Evolutionary conservation across 495 filamentous ascomycete genomes (phyloP), one percentile per base, ranked within the genome.

Genomic region (Podospora pseudoanserina): DNA sequence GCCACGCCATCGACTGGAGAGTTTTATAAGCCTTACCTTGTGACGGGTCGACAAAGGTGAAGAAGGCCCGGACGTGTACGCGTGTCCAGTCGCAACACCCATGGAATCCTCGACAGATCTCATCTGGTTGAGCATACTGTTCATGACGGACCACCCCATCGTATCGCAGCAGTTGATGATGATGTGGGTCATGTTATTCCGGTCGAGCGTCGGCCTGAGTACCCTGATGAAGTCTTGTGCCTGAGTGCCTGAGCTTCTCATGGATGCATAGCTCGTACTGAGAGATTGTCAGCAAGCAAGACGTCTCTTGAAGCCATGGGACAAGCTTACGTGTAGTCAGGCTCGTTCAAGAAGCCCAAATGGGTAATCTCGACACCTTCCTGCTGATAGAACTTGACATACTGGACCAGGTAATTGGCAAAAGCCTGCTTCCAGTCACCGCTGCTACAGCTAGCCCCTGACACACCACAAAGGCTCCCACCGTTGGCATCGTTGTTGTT

Each of bases 351-450:
- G 65, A 85, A 86, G 15, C 84, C 85, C 1, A 87, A 64, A 62
- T 84, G 79, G 9, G 81, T 80, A 61, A 87, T 77, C 0, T 74
- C 78, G 18, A 87, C 77, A 59, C 84, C 84, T 28, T 76, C 71
- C 26, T 79, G 71, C 15, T 74, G 59, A 68, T 88, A 87, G 68
- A 79, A 80, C 67, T 82, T 74, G 59, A 84, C 69, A 70, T 86
- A 86, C 65, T 80, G 74, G 4, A 84, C 82, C 0, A 88, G 74
- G 62, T 86, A 86, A 72, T 87, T 75, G 0, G 85, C 86, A 68
- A 83, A 87, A 0, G 86, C 82, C 70, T 86, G 83, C 57, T 77
- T 78, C 86, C 85, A 86, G 70, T 86, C 82, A 0, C 85, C 85
- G 34, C 77, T 79, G 2, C 80, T 77, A 67, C 85, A 87, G 7